Percentiles rank a stretch among this genome's conserved stretches.
Evolutionary conservation across 164 flowering plant species (phyloP).

Genomic region (Vitis rupestris): DNA sequence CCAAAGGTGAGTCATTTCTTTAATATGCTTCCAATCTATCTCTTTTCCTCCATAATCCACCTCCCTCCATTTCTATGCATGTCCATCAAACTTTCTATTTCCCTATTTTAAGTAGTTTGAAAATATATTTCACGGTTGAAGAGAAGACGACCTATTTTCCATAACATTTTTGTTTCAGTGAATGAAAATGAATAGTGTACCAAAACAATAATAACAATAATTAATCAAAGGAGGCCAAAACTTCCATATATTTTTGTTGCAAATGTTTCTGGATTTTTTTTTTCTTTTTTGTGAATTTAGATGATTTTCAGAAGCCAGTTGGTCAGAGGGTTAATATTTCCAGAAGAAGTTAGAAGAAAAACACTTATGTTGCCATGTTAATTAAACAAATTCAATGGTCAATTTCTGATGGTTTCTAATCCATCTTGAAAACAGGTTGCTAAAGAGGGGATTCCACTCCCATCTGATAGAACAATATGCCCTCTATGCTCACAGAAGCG

Average conservation of each 20-base stretch:
- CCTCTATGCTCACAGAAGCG: conserved; percentile 94
- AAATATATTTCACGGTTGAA: too few species aligned
- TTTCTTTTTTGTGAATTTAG: neutral
- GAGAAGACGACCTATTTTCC: too few species aligned
- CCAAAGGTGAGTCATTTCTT: conserved; percentile 61
- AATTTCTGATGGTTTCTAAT: neutral
- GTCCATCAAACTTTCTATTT: neutral
- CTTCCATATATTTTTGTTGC: neutral
- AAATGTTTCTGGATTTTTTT: neutral
- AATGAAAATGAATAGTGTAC: neutral
- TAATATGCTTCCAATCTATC: neutral
- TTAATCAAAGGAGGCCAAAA: neutral
- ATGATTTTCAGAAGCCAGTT: neutral
- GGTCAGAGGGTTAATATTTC: too few species aligned
- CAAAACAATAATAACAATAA: neutral
- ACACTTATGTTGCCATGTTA: neutral
- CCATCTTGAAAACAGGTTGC: conserved; percentile 54
- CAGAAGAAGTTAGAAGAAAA: too few species aligned
- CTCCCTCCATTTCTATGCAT: neutral
- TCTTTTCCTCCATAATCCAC: neutral
- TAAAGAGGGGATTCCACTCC: conserved; percentile 87
- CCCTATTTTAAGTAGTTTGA: neutral
- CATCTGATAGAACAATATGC: conserved; percentile 74
- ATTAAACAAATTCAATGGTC: neutral
- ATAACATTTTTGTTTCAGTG: neutral